Conservation (phyloP, 2,329 filamentous ascomycete species). For the Aspergillus sclerotialis region DNA sequence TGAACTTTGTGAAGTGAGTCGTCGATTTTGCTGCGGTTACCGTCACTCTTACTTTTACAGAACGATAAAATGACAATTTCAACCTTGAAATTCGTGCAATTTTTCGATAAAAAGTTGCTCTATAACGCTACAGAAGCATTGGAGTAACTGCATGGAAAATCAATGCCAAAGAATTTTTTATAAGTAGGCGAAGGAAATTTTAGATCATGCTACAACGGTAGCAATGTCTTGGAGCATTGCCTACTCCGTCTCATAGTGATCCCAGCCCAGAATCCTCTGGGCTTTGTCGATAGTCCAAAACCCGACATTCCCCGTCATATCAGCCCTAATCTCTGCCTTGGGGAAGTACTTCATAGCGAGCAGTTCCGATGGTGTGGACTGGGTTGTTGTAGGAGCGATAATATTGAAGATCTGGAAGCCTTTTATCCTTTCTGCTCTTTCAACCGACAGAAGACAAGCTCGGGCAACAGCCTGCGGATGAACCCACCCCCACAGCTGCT, state of each 20-base stretch:
- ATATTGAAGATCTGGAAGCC: constrained; percentile 32
- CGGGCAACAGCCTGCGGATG: constrained; percentile 26
- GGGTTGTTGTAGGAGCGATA: constrained; percentile 24
- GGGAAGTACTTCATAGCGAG: constrained; percentile 20
- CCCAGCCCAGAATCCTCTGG: constrained; percentile 15
- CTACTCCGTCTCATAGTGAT: constrained; percentile 22
- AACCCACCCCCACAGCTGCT: constrained; percentile 33
- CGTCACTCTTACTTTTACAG: too few species aligned
- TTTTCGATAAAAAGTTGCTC: too few species aligned
- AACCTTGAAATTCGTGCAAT: too few species aligned
- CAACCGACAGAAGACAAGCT: constrained; percentile 28
- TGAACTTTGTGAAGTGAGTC: too few species aligned
- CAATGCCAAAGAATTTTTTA: too few species aligned
- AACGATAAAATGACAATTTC: too few species aligned
- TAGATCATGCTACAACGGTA: too few species aligned
- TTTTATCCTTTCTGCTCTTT: constrained; percentile 22
- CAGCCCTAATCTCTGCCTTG: constrained; percentile 14
- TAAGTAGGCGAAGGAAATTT: too few species aligned
- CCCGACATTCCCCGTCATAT: constrained; percentile 14
- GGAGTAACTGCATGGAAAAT: too few species aligned
- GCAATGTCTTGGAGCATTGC: too few species aligned
- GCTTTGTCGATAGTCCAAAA: constrained; percentile 14
- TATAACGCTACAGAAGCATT: too few species aligned
- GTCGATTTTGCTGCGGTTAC: too few species aligned
- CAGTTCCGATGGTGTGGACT: constrained; percentile 13